Evolutionary conservation across 2,329 filamentous ascomycete genomes (phyloP).

Genomic region (Penicillium aurantiogriseum): DNA sequence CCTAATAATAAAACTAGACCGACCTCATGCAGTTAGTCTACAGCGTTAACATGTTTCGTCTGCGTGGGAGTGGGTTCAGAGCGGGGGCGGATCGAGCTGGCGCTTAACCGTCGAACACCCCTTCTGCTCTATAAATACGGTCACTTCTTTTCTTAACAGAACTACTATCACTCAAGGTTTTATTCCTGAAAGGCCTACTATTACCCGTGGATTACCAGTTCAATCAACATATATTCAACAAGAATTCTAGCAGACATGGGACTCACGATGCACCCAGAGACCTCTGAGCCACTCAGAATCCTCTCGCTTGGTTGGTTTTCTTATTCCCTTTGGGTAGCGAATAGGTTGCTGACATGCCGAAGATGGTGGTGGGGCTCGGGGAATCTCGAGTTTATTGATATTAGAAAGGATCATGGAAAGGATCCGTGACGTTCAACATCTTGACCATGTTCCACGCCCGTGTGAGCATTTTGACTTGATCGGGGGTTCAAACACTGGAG

Average conservation of each 20-base stretch:
- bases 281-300: background rate
- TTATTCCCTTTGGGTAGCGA: background rate
- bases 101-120: background rate
- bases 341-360: background rate
- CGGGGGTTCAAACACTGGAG: background rate
- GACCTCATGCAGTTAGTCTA: background rate
- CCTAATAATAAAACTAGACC: background rate
- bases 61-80: background rate
- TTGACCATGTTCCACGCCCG: background rate
- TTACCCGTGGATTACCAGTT: too few relatives aligned
- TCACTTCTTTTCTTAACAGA: background rate
- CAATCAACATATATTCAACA: background rate
- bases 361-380: conserved; percentile 1
- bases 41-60: background rate
- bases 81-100: background rate
- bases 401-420: background rate
- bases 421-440: background rate
- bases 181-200: too few relatives aligned
- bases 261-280: background rate
- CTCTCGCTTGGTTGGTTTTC: background rate
- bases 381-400: background rate
- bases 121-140: background rate
- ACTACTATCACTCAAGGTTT: background rate
- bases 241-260: background rate
- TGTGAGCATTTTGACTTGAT: conserved; percentile 1